Evolutionary conservation across 208 protist species (phyloP), one percentile per base, ranked within the genome.

Genomic region (Leishmania major): DNA sequence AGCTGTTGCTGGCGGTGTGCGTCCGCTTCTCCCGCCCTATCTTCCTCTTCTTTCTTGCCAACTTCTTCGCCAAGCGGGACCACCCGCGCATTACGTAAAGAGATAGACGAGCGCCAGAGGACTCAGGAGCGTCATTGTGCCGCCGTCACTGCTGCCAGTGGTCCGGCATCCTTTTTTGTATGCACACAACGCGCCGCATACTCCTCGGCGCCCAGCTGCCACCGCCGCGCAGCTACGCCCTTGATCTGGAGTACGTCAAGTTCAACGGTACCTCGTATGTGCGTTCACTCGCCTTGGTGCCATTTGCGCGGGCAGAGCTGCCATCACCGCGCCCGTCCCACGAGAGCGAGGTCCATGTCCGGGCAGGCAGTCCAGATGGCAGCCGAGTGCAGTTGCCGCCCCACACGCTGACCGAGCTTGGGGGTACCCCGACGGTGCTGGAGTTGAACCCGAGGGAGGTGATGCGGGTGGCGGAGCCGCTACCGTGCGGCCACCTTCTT

Each of bases 241-340:
- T 93, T 1, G 93, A 96, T 75, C 60, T 93, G 25, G 92, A 96
- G 87, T 96, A 95, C 84, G 59, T 96, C 57, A 95, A 94, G 87
- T 93, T 83, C 40, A 57, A 85, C 60, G 84, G 88, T 15, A 40
- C 40, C 35, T 72, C 87, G 6, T 86, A 90, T 67, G 87, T 87
- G 1, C 88, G 93, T 0, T 85, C 91, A 37, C 84, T 89, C 5
- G 93, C 90, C 5, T 90, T 96, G 71, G 93, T 96, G 0, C 92
- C 93, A 0, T 95, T 96, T 45, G 45, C 75, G 15, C 78, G 75
- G 25, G 47, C 25, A 47, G 53, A 31, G 51, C n/a, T 43, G 51
- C 49, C 22, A 51, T 62, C 73, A 2, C 73, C 31, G 73, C 13
- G 22, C 53, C 40, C 31, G 60, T 17, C 62, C 40, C 28, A 28